A percentile compares a stretch with the other conserved stretches of the same genome.
Conservation (phyloP, 331 rosid genomes). For the Malus hybrid region DNA sequence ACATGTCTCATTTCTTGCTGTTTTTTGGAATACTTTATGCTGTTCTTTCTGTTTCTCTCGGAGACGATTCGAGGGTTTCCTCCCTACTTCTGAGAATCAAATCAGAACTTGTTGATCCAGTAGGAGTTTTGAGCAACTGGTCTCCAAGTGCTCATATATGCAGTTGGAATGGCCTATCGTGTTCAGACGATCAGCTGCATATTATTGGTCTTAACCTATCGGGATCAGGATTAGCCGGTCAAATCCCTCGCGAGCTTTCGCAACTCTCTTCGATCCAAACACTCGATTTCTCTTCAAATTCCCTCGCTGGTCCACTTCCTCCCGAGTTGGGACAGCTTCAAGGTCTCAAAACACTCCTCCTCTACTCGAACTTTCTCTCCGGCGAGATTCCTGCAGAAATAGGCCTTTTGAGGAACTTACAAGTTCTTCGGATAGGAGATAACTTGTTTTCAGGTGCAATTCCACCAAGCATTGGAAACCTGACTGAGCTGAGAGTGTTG, state of each 20-base stretch:
- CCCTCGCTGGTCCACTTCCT: conserved; percentile 69
- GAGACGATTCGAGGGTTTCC: conserved; percentile 39
- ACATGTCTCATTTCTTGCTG: conserved; percentile 35
- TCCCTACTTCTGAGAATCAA: conserved; percentile 60
- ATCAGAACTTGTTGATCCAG: conserved; percentile 58
- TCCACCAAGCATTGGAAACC: conserved; percentile 45
- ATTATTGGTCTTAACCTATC: conserved; percentile 59
- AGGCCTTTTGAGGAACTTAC: conserved; percentile 71
- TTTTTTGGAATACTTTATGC: conserved; percentile 24
- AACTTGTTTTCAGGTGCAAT: conserved; percentile 72
- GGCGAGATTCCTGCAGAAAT: conserved; percentile 74
- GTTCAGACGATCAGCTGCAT: conserved; percentile 44
- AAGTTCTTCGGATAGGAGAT: conserved; percentile 72
- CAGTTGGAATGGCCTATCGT: conserved; percentile 70
- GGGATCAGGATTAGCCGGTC: conserved; percentile 68
- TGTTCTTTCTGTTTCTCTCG: conserved; percentile 32
- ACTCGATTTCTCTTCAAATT: conserved; percentile 76
- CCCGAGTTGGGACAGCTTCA: conserved; percentile 57
- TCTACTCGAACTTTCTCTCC: conserved; percentile 66
- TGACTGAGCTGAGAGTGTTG: conserved; percentile 57
- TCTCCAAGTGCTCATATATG: conserved; percentile 48
- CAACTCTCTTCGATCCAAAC: conserved; percentile 52
- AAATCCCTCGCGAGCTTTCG: conserved; percentile 45
- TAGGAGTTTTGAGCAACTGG: conserved; percentile 61
- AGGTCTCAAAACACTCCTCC: conserved; percentile 45